Evolutionary conservation across 352 stramenopile species (phyloP).

Genomic region (Globisporangium viniferum): DNA sequence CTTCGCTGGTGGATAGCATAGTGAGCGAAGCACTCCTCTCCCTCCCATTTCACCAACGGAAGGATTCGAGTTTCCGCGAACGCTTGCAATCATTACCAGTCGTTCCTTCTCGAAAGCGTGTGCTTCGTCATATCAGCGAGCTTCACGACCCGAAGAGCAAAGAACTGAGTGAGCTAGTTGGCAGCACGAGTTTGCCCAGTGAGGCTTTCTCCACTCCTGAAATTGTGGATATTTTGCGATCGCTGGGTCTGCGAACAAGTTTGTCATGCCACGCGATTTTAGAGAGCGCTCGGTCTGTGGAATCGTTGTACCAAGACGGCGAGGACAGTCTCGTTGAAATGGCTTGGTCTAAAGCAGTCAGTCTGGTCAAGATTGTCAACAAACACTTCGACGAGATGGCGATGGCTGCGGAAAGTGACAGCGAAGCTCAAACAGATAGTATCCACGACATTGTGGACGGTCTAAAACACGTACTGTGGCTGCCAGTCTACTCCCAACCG

Average conservation of each 20-base stretch:
- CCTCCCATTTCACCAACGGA: constrained; percentile 50
- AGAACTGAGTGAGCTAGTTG: constrained; percentile 62
- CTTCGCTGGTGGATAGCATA: constrained; percentile 45
- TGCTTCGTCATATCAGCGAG: constrained; percentile 47
- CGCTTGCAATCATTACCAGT: constrained; percentile 35
- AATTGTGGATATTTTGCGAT: constrained; percentile 51
- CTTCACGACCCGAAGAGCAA: constrained; percentile 70
- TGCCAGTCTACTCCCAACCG: constrained; percentile 32
- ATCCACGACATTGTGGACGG: constrained; percentile 29
- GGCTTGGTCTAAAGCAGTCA: constrained; percentile 44
- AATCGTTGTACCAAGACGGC: constrained; percentile 38
- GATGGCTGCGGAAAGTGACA: constrained; percentile 10
- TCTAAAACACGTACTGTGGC: constrained; percentile 36
- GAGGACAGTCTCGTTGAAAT: constrained; percentile 15
- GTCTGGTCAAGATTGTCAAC: constrained; percentile 69
- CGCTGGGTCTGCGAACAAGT: constrained; percentile 49
- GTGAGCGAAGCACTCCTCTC: constrained; percentile 42
- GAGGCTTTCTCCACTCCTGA: constrained; percentile 39
- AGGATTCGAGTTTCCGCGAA: constrained; percentile 46
- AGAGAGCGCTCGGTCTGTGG: constrained; percentile 63
- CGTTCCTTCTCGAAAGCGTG: constrained; percentile 54
- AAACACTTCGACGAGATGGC: constrained; percentile 72
- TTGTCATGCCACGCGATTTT: constrained; percentile 71
- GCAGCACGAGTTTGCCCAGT: constrained; percentile 59
- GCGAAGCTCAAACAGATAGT: constrained; percentile 8